Conservation (phyloP, 305 asterid genomes). For the Ilex paraguariensis region DNA sequence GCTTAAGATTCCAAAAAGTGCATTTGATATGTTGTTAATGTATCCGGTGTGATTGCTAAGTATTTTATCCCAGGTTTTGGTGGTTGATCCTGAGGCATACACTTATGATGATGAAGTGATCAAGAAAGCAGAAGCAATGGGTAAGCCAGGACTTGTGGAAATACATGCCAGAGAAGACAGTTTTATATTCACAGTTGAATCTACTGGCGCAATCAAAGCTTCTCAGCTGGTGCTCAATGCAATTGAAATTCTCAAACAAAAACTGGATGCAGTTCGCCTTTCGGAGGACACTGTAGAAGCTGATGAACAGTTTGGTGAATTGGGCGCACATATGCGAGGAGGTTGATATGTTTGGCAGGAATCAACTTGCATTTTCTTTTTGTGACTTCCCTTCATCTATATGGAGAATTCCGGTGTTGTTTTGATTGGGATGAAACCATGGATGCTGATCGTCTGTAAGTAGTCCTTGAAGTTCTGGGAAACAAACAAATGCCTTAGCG, state of each 20-base stretch:
- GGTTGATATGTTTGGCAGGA: constrained; percentile 36
- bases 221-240: constrained; percentile 83
- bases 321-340: constrained; percentile 99
- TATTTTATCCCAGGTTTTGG: constrained; percentile 42
- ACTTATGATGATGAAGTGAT: constrained; percentile 90
- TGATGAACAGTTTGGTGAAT: constrained; percentile 93
- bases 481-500: too few relatives aligned
- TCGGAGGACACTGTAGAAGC: constrained; percentile 96
- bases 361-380: too few relatives aligned
- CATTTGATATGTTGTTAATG: too few relatives aligned
- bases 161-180: constrained; percentile 85
- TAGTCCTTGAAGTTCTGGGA: too few relatives aligned
- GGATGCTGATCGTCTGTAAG: too few relatives aligned
- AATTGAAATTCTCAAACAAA: constrained; percentile 79
- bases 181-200: constrained; percentile 86
- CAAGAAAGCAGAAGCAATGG: constrained; percentile 86
- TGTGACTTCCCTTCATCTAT: too few relatives aligned
- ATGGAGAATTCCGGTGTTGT: too few relatives aligned
- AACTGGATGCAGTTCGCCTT: constrained; percentile 88
- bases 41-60: neutral
- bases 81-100: constrained; percentile 82
- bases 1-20: too few relatives aligned
- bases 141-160: constrained; percentile 73
- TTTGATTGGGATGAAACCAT: too few relatives aligned
- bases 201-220: constrained; percentile 88